A percentile compares a stretch with the other conserved stretches of the same genome.
Evolutionary conservation across 176 grass and related monocot species (phyloP).

Genomic region (Triticum monococcum): DNA sequence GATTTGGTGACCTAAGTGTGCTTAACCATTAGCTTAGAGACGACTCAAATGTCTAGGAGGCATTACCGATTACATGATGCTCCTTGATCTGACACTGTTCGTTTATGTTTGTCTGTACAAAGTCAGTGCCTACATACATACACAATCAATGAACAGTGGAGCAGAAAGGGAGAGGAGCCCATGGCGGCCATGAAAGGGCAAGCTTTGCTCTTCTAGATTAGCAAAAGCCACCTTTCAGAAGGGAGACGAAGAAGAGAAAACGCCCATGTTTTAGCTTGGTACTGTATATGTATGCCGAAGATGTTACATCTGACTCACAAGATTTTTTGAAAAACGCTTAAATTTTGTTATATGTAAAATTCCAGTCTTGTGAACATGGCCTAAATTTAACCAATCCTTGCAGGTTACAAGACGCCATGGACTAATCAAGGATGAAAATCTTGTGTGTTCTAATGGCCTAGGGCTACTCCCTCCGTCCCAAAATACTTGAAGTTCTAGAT

Average conservation of each 20-base stretch:
- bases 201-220: slow-evolving; percentile 12
- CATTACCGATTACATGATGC: neutral
- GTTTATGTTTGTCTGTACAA: neutral
- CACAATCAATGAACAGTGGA: neutral
- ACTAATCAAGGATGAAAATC: neutral
- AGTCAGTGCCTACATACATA: neutral
- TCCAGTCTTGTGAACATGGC: neutral
- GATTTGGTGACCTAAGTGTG: slow-evolving; percentile 38
- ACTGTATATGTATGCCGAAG: too few species aligned
- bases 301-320: too few species aligned
- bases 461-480: neutral
- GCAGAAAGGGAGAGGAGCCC: neutral
- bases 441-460: slow-evolving; percentile 8
- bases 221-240: slow-evolving; percentile 1
- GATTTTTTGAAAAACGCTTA: neutral
- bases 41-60: neutral
- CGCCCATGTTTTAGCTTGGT: neutral
- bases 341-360: neutral
- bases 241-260: neutral
- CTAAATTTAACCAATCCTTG: neutral
- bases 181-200: slow-evolving; percentile 16
- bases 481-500: too few species aligned
- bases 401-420: neutral
- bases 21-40: slow-evolving; percentile 26
- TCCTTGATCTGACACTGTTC: neutral